Conservation (phyloP, 1,139 yeast species). For the Taphrina flavorubra region DNA sequence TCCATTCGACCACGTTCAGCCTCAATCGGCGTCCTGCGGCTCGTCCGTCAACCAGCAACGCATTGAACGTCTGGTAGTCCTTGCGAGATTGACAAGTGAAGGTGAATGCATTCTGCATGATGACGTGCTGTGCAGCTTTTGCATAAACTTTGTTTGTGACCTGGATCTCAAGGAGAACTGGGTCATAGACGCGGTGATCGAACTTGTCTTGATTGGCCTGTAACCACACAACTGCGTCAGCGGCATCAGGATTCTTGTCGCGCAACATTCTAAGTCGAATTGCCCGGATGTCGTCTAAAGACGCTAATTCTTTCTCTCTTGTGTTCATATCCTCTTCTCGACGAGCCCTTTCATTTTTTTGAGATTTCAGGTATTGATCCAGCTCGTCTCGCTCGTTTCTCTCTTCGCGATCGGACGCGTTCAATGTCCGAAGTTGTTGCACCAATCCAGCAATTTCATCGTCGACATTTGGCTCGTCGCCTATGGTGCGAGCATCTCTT, state of each 20-base stretch:
- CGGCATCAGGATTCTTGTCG: constrained; percentile 48
- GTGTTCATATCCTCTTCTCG: constrained; percentile 20
- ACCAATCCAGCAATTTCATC: constrained; percentile 61
- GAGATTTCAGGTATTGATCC: constrained; percentile 50
- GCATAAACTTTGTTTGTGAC: constrained; percentile 57
- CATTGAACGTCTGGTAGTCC: constrained; percentile 58
- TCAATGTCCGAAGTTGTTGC: constrained; percentile 55
- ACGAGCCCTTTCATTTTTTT: constrained; percentile 15
- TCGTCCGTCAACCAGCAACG: constrained; percentile 52
- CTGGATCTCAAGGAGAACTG: constrained; percentile 73
- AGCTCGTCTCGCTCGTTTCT: constrained; percentile 47
- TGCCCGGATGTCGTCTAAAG: constrained; percentile 30
- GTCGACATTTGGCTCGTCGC: constrained; percentile 59
- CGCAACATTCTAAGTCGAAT: constrained; percentile 45
- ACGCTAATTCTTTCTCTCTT: constrained; percentile 27
- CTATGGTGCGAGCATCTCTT: constrained; percentile 20
- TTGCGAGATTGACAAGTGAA: constrained; percentile 57
- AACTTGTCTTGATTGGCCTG: constrained; percentile 53
- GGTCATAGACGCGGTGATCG: constrained; percentile 63
- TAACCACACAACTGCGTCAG: constrained; percentile 55
- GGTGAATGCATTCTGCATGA: constrained; percentile 64
- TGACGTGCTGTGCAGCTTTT: constrained; percentile 59
- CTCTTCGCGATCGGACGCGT: constrained; percentile 51
- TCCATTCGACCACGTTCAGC: constrained; percentile 59
- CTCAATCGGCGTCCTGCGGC: constrained; percentile 49